Conservation (phyloP, 1,284 basidiomycete species). For the Cerioporus squamosus region DNA sequence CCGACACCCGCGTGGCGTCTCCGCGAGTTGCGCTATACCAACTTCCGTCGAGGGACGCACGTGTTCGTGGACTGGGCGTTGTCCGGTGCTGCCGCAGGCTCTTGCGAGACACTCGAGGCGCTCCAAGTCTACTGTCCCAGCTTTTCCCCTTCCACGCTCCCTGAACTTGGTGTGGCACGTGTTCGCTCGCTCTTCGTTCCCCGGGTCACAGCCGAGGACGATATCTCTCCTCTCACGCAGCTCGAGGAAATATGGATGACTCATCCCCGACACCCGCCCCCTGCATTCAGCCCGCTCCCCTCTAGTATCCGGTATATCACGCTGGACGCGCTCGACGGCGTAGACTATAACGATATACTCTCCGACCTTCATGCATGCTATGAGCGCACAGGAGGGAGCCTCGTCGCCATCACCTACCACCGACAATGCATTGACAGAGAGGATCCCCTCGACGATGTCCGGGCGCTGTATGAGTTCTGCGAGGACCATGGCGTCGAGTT, state of each 20-base stretch:
- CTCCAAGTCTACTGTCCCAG: constrained; percentile 7
- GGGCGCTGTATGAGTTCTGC: constrained; percentile 12
- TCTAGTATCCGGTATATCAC: constrained; percentile 4
- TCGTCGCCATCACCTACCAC: constrained; percentile 10
- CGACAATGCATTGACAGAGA: constrained; percentile 6
- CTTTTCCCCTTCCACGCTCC: constrained; percentile 4
- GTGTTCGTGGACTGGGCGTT: constrained; percentile 2
- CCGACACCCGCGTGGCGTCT: not conserved
- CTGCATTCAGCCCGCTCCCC: constrained; percentile 8
- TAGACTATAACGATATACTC: constrained; percentile 1
- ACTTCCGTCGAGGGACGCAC: not conserved
- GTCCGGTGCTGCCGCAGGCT: not conserved
- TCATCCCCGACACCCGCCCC: constrained; percentile 4
- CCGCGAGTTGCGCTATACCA: constrained; percentile 6
- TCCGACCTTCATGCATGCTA: constrained; percentile 5
- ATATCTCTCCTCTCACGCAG: constrained; percentile 1
- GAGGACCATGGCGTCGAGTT: constrained; percentile 2
- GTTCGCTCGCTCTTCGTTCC: constrained; percentile 9
- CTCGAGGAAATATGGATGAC: constrained; percentile 12
- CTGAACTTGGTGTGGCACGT: not conserved
- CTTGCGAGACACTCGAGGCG: constrained; percentile 7
- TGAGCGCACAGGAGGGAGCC: not conserved
- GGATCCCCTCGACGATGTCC: constrained; percentile 6
- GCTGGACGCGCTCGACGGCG: constrained; percentile 3
- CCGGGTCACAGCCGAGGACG: constrained; percentile 5